Evolutionary conservation across 805 yeast genomes (phyloP).

Genomic region (Metschnikowia shivogae): DNA sequence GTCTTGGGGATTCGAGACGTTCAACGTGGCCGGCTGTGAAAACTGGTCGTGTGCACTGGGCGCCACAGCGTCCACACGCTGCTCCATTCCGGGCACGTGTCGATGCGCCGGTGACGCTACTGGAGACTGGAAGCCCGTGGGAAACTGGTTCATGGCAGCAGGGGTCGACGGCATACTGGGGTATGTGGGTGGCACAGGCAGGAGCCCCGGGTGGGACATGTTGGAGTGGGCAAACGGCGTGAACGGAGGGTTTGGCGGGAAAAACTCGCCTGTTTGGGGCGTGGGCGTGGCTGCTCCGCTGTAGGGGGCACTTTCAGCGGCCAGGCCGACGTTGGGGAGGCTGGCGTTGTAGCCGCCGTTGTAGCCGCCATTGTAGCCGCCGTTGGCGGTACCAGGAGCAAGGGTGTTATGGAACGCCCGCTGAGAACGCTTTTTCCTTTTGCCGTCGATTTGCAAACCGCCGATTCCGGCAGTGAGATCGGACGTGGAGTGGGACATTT

Average conservation of each 20-base stretch:
- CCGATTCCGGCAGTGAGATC: constrained; percentile 14
- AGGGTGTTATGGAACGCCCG: constrained; percentile 16
- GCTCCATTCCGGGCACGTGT: constrained; percentile 1
- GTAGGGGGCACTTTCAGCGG: neutral
- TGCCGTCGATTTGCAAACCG: constrained; percentile 9
- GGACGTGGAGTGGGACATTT: constrained; percentile 3
- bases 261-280: neutral
- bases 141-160: constrained; percentile 3
- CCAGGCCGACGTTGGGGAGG: neutral
- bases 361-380: neutral
- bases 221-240: constrained; percentile 4
- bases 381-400: neutral
- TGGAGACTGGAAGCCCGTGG: neutral
- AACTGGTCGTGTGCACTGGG: constrained; percentile 1
- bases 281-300: neutral
- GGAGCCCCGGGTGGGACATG: constrained; percentile 1
- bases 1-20: constrained; percentile 10
- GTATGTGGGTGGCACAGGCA: neutral
- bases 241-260: neutral
- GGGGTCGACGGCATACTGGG: constrained; percentile 3
- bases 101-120: neutral
- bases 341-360: constrained; percentile 5
- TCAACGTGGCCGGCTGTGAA: constrained; percentile 2
- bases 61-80: neutral
- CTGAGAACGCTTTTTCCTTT: constrained; percentile 15